Conservation (phyloP, 2,329 filamentous ascomycete species). For the Plectosphaerella cucumerina region DNA sequence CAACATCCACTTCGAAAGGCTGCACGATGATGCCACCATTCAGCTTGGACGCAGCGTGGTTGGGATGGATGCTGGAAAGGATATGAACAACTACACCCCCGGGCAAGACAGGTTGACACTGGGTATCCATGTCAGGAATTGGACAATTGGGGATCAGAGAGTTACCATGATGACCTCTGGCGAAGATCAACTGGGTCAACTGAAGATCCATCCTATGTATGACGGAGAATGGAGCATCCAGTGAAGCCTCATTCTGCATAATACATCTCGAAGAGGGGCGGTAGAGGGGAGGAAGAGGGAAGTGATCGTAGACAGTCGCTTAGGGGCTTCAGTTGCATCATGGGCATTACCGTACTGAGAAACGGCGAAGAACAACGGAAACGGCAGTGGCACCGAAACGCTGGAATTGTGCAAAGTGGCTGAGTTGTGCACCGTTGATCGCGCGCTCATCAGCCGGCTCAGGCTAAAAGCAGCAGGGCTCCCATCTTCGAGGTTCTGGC, state of each 20-base stretch:
- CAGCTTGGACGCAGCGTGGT: conserved; percentile 3
- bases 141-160: conserved; percentile 4
- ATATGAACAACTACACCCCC: conserved; percentile 4
- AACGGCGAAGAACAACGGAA: too few relatives aligned
- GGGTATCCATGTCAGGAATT: conserved; percentile 3
- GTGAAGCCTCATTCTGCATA: neutral
- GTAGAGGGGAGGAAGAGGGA: too few relatives aligned
- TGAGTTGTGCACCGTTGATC: too few relatives aligned
- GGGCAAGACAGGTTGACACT: conserved; percentile 4
- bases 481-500: too few relatives aligned
- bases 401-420: too few relatives aligned
- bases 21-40: neutral
- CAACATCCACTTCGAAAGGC: conserved; percentile 5
- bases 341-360: too few relatives aligned
- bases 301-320: too few relatives aligned
- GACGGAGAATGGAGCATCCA: conserved; percentile 1
- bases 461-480: too few relatives aligned
- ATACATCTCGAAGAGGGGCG: too few relatives aligned
- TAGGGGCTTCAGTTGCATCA: too few relatives aligned
- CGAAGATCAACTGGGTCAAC: conserved; percentile 2
- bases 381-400: too few relatives aligned
- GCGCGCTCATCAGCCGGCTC: too few relatives aligned
- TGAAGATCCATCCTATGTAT: conserved; percentile 1
- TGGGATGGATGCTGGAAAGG: conserved; percentile 2
- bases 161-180: neutral